phyloP scores from a whole-genome alignment of 2,329 filamentous ascomycete species.

The Penicillium sp. region DNA sequence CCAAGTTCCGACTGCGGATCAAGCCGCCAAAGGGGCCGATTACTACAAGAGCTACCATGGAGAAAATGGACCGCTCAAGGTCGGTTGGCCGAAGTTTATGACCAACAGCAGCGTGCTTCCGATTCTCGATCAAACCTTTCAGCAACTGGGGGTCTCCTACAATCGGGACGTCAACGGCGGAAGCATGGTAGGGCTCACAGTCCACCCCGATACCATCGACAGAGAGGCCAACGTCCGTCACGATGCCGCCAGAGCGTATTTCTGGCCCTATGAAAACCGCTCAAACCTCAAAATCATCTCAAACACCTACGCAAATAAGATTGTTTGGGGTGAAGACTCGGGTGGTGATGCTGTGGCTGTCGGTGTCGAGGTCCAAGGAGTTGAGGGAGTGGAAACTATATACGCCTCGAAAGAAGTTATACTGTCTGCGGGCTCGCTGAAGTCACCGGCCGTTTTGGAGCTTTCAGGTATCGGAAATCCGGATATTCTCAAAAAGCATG shows the following conservation, averaged over 20 bases:
- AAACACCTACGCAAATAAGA: conserved; percentile 45
- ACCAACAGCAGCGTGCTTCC: conserved; percentile 28
- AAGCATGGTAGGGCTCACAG: conserved; percentile 46
- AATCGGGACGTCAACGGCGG: conserved; percentile 50
- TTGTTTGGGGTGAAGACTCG: conserved; percentile 39
- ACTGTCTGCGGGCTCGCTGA: conserved; percentile 60
- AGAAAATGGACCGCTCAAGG: conserved; percentile 30
- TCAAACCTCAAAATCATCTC: conserved; percentile 48
- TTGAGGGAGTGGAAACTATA: conserved; percentile 24
- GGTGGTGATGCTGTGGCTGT: conserved; percentile 23
- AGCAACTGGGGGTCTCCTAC: conserved; percentile 40
- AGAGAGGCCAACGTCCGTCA: conserved; percentile 41
- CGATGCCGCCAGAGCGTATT: conserved; percentile 53
- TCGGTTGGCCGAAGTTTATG: conserved; percentile 28
- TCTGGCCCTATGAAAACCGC: conserved; percentile 46
- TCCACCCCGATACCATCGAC: conserved; percentile 48
- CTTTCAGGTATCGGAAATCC: conserved; percentile 60
- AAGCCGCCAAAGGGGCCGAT: conserved; percentile 26
- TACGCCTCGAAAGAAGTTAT: conserved; percentile 56
- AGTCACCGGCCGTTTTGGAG: conserved; percentile 60
- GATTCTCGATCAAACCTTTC: conserved; percentile 42
- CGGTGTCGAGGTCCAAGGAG: conserved; percentile 33
- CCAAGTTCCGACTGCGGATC: conserved; percentile 26
- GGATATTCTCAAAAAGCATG: conserved; percentile 27
- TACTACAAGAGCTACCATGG: conserved; percentile 35